Conservation (phyloP, 1,139 yeast genomes). For the Meyerozyma athensensis region DNA sequence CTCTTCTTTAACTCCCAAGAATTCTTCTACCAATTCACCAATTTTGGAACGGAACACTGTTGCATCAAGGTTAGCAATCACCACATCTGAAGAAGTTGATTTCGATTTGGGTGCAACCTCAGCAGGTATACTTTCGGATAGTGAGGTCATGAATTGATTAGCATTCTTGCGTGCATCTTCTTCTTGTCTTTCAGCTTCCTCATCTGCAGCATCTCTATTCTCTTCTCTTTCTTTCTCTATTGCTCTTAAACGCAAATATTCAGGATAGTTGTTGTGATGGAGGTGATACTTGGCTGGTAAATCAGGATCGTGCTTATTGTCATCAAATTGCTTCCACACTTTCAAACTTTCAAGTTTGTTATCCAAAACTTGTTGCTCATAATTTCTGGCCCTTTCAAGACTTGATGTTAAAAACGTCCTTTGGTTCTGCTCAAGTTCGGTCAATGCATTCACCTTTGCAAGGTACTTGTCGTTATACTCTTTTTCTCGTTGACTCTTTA, state of each 20-base stretch:
- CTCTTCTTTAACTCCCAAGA: constrained; percentile 49
- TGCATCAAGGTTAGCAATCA: not conserved
- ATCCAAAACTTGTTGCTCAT: constrained; percentile 32
- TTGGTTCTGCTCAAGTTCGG: not conserved
- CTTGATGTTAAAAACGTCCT: not conserved
- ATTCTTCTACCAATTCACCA: constrained; percentile 43
- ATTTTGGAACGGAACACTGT: constrained; percentile 27
- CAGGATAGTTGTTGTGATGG: constrained; percentile 34
- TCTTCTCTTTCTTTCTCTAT: constrained; percentile 32
- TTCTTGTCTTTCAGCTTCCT: constrained; percentile 19
- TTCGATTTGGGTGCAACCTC: constrained; percentile 4
- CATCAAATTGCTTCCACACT: constrained; percentile 21
- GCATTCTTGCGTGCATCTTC: constrained; percentile 14
- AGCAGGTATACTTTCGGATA: constrained; percentile 6
- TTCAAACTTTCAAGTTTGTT: constrained; percentile 35
- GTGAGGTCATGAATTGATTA: constrained; percentile 15
- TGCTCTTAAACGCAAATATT: constrained; percentile 33
- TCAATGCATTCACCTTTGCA: constrained; percentile 1
- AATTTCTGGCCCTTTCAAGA: constrained; percentile 14
- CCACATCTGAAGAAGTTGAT: too few relatives aligned
- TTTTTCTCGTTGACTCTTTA: constrained; percentile 17
- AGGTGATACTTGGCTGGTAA: constrained; percentile 9
- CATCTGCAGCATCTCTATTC: constrained; percentile 26
- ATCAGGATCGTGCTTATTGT: constrained; percentile 11
- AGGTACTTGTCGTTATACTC: constrained; percentile 13